phyloP scores from a whole-genome alignment of 2,329 filamentous ascomycete species.

The Colletotrichum endophyticum region DNA sequence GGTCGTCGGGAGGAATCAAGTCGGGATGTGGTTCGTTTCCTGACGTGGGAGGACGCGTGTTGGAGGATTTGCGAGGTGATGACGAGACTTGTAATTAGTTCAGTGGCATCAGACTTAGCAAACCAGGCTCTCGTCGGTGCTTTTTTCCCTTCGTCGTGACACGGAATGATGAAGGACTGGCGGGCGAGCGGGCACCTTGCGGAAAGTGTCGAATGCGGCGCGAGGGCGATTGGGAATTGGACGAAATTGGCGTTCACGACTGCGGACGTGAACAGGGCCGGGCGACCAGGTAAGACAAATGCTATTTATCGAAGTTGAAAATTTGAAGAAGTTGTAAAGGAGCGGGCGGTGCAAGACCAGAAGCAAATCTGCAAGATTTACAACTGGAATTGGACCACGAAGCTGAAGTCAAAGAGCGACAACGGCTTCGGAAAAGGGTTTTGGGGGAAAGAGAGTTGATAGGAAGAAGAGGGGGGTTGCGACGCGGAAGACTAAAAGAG shows the following conservation, averaged over 20 bases:
- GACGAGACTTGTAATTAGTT: conserved; percentile 10
- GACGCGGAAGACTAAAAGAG: conserved; percentile 22
- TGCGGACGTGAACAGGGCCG: conserved; percentile 10
- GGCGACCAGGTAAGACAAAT: conserved; percentile 27
- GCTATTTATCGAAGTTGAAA: conserved; percentile 21
- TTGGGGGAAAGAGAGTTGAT: conserved; percentile 34
- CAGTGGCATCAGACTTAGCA: not conserved
- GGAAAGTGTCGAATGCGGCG: conserved; percentile 7
- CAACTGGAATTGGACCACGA: conserved; percentile 63
- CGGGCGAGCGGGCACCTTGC: not conserved
- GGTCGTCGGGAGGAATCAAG: not conserved
- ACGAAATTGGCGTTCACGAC: conserved; percentile 19
- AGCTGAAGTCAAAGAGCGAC: conserved; percentile 26
- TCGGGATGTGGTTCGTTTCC: conserved; percentile 9
- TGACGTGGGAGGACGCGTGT: not conserved
- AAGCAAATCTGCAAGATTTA: conserved; percentile 53
- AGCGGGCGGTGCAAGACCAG: conserved; percentile 52
- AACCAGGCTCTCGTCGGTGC: not conserved
- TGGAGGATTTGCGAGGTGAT: not conserved
- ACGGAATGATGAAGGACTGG: not conserved
- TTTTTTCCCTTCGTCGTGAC: not conserved
- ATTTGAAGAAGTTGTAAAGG: conserved; percentile 24
- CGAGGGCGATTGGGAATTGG: conserved; percentile 18
- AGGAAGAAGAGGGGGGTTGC: conserved; percentile 27
- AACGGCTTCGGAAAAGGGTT: conserved; percentile 26